A percentile compares a stretch with the other conserved stretches of the same genome.
These are phyloP conservation scores for Cronartium ribicola DNA, from an alignment of 1,284 basidiomycete genomes.

Conservation along the genomic window DNA sequence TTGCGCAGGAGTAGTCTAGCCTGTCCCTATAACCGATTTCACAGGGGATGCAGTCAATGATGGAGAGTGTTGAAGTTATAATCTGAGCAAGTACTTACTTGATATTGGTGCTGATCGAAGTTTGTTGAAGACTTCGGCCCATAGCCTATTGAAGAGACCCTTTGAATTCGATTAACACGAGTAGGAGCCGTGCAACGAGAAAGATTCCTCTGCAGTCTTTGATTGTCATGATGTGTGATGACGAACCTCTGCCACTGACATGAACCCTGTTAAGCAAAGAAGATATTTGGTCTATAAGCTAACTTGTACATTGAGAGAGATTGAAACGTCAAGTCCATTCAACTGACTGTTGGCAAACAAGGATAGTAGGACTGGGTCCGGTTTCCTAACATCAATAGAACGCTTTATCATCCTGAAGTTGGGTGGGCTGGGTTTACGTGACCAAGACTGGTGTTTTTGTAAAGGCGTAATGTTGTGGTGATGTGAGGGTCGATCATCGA, in stretches of 20 bases:
- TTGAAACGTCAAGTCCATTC: slow-evolving; percentile 51
- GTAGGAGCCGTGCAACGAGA: neutral
- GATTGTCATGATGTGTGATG: neutral
- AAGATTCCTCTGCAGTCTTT: neutral
- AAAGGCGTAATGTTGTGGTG: no score
- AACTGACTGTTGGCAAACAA: slow-evolving; percentile 89
- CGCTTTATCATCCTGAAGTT: no score
- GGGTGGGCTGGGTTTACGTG: no score
- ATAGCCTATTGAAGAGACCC: slow-evolving; percentile 68
- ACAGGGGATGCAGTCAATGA: slow-evolving; percentile 40
- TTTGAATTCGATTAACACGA: neutral
- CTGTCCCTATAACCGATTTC: slow-evolving; percentile 45
- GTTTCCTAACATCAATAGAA: slow-evolving; percentile 47
- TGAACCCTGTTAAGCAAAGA: slow-evolving; percentile 23
- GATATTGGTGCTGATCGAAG: slow-evolving; percentile 76
- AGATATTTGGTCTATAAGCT: neutral
- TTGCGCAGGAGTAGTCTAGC: slow-evolving; percentile 59
- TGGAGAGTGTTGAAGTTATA: slow-evolving; percentile 15
- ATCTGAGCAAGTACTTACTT: slow-evolving; percentile 46
- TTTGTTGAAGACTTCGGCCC: slow-evolving; percentile 82
- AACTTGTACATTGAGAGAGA: neutral
- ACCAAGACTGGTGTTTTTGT: no score
- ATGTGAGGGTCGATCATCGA: no score
- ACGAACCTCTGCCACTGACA: slow-evolving; percentile 39
- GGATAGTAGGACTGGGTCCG: slow-evolving; percentile 81